phyloP scores from a whole-genome alignment of 1,284 basidiomycete species.

The Trametes pubescens region DNA sequence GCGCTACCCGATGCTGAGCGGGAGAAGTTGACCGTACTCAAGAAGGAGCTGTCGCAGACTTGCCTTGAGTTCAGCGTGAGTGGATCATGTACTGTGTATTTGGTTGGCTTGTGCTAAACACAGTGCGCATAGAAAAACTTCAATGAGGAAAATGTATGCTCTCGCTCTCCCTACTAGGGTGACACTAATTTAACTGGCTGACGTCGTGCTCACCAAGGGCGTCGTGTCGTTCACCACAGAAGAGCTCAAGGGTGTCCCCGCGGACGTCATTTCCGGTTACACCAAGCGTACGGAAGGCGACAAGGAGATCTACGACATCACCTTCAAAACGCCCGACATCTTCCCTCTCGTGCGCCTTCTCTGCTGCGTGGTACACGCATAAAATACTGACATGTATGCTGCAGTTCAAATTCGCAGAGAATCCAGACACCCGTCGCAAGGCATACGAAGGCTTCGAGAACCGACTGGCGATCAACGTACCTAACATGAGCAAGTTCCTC shows the following conservation, averaged over 20 bases:
- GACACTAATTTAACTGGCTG: not conserved
- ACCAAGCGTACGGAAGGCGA: constrained; percentile 66
- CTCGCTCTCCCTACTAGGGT: not conserved
- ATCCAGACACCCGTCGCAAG: constrained; percentile 69
- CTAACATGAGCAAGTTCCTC: constrained; percentile 70
- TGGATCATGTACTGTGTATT: constrained; percentile 19
- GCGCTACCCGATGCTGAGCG: constrained; percentile 72
- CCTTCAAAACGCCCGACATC: constrained; percentile 81
- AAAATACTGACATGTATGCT: not conserved
- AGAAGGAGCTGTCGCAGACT: constrained; percentile 75
- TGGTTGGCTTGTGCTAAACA: not conserved
- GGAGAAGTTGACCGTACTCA: constrained; percentile 61
- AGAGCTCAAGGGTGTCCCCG: constrained; percentile 82
- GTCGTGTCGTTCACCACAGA: constrained; percentile 70
- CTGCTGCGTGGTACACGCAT: not conserved
- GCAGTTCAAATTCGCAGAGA: constrained; percentile 82
- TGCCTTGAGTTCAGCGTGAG: constrained; percentile 80
- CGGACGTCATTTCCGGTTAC: constrained; percentile 83
- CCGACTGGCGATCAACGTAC: constrained; percentile 73
- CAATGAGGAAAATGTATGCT: constrained; percentile 81
- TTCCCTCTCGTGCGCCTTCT: constrained; percentile 69
- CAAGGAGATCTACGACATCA: constrained; percentile 71
- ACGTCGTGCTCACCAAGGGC: constrained; percentile 54
- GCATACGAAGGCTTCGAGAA: constrained; percentile 75
- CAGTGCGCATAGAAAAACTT: constrained; percentile 72